These are phyloP conservation scores for Gillenia trifoliata DNA, from an alignment of 306 rosid genomes.

Conservation along the genomic window DNA sequence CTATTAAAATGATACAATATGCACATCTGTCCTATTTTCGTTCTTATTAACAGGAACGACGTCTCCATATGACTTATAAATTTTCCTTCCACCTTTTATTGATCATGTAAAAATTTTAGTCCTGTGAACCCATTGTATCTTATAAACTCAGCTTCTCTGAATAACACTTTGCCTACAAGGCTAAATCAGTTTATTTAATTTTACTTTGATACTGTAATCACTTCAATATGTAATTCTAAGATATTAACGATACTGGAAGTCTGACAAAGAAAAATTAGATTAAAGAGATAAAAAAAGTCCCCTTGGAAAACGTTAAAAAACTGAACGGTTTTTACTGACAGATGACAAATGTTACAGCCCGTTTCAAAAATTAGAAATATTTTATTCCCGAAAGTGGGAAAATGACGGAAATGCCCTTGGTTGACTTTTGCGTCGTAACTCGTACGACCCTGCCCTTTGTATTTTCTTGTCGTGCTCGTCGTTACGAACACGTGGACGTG, in stretches of 20 bases:
- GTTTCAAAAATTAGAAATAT: too few species aligned
- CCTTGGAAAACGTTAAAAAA: background rate
- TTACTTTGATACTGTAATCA: background rate
- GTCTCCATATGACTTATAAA: background rate
- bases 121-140: background rate
- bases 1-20: background rate
- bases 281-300: background rate
- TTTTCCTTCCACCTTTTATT: background rate
- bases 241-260: background rate
- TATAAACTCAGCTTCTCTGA: background rate
- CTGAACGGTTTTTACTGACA: background rate
- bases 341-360: too few species aligned
- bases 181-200: background rate
- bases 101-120: background rate
- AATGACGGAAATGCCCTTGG: too few species aligned
- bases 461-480: too few species aligned
- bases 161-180: background rate
- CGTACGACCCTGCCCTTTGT: too few species aligned
- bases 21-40: background rate
- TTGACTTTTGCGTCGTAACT: too few species aligned
- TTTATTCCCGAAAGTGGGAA: too few species aligned
- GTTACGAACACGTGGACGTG: too few species aligned
- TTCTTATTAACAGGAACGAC: background rate
- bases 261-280: background rate
- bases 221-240: background rate